A percentile compares a stretch with the other conserved stretches of the same genome.
Conservation (phyloP, 2,329 filamentous ascomycete genomes). For the Purpureocillium takamizusanense region DNA sequence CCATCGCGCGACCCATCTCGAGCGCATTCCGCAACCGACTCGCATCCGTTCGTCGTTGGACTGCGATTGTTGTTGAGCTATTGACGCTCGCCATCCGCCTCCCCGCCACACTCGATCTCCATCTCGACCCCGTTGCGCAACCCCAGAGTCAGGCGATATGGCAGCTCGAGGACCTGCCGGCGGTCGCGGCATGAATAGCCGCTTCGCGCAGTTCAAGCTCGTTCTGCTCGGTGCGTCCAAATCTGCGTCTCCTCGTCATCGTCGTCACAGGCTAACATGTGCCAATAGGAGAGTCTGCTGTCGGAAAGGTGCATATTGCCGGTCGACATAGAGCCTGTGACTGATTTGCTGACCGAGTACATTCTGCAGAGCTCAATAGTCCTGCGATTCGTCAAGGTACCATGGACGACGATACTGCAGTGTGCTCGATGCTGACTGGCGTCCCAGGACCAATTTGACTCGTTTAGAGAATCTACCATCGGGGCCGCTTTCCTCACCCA, state of each 20-base stretch:
- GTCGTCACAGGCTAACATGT: slow-evolving; percentile 9
- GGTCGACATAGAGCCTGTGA: background rate
- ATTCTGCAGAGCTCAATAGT: slow-evolving; percentile 79
- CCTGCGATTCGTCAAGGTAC: slow-evolving; percentile 93
- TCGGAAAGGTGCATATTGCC: slow-evolving; percentile 70
- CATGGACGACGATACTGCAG: slow-evolving; percentile 11
- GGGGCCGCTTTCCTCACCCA: slow-evolving; percentile 98
- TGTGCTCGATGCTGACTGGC: slow-evolving; percentile 8
- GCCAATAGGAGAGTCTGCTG: slow-evolving; percentile 81
- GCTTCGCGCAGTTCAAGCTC: slow-evolving; percentile 98
- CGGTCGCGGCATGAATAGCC: slow-evolving; percentile 60
- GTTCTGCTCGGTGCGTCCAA: slow-evolving; percentile 74
- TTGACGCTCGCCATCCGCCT: background rate
- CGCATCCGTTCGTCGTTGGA: too few relatives aligned
- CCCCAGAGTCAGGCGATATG: slow-evolving; percentile 45
- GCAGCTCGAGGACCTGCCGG: slow-evolving; percentile 66
- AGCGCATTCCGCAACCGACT: too few relatives aligned
- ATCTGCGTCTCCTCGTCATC: background rate
- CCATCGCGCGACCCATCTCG: too few relatives aligned
- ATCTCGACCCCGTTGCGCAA: too few relatives aligned
- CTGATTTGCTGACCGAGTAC: slow-evolving; percentile 1
- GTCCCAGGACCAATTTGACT: slow-evolving; percentile 90
- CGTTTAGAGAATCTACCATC: slow-evolving; percentile 93
- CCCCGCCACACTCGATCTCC: slow-evolving; percentile 8
- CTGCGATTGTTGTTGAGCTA: background rate